Percentiles rank a stretch among this genome's conserved stretches.
phyloP scores from a whole-genome alignment of 2,329 filamentous ascomycete species.

The Alternaria angustiovoidea region DNA sequence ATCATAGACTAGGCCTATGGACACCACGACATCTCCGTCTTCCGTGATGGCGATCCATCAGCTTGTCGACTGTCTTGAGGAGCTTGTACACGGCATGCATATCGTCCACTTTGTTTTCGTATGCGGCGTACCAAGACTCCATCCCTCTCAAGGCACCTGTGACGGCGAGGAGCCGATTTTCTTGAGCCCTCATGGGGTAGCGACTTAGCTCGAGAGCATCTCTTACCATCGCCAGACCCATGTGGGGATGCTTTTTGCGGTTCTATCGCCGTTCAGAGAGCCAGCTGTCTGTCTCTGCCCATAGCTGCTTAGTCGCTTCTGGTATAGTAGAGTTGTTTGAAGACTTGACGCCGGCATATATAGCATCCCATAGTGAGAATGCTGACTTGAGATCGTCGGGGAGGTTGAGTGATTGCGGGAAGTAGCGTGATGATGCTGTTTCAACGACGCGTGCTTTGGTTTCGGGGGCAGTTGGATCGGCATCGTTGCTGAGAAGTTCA shows the following conservation, averaged over 20 bases:
- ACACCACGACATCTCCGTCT: neutral
- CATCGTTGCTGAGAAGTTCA: conserved; percentile 66
- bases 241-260: neutral
- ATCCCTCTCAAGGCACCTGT: neutral
- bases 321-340: conserved; percentile 56
- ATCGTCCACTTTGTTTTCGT: neutral
- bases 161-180: neutral
- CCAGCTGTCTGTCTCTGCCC: conserved; percentile 69
- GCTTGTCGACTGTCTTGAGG: neutral
- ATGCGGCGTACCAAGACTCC: neutral
- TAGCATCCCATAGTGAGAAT: conserved; percentile 71
- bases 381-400: conserved; percentile 65
- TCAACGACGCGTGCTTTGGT: conserved; percentile 60
- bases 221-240: no score
- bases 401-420: conserved; percentile 67
- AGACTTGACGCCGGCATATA: conserved; percentile 66
- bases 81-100: neutral
- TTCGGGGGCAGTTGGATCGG: conserved; percentile 61
- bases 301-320: conserved; percentile 60
- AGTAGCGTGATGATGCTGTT: conserved; percentile 65
- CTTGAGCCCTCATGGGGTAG: neutral
- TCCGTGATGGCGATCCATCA: neutral
- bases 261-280: conserved; percentile 49
- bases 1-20: neutral
- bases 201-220: neutral